Percentiles rank a stretch among this genome's conserved stretches.
phyloP scores from a whole-genome alignment of 371 early-diverging fungal genomes.

The Apophysomyces sp. region DNA sequence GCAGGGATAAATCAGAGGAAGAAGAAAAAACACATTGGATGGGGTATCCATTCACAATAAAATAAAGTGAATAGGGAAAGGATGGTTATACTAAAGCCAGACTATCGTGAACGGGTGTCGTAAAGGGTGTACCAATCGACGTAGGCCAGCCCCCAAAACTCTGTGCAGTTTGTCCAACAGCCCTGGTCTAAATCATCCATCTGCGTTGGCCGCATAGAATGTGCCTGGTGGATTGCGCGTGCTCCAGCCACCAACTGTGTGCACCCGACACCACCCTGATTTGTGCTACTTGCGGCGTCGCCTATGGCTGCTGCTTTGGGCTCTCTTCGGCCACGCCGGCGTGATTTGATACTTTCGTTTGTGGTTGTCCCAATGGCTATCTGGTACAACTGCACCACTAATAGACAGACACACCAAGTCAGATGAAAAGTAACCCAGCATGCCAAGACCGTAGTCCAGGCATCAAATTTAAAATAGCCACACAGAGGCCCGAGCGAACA shows the following conservation, averaged over 20 bases:
- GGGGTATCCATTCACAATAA: no score
- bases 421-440: slow-evolving; percentile 76
- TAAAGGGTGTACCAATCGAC: background rate
- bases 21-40: no score
- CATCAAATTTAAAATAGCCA: slow-evolving; percentile 71
- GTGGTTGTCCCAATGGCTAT: slow-evolving; percentile 82
- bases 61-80: no score
- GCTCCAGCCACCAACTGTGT: slow-evolving; percentile 49
- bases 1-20: no score
- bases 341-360: slow-evolving; percentile 80
- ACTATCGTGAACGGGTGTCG: background rate
- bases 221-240: slow-evolving; percentile 38
- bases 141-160: slow-evolving; percentile 62
- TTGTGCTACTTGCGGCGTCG: slow-evolving; percentile 19
- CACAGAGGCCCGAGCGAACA: slow-evolving; percentile 55
- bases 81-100: no score
- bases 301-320: slow-evolving; percentile 1
- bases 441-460: slow-evolving; percentile 66
- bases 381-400: slow-evolving; percentile 77
- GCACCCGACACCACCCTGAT: slow-evolving; percentile 15
- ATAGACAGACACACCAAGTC: slow-evolving; percentile 78
- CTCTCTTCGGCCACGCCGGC: background rate
- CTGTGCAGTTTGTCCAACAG: slow-evolving; percentile 69
- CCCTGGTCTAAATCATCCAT: slow-evolving; percentile 72
- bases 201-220: slow-evolving; percentile 2